Evolutionary conservation across 2,329 filamentous ascomycete genomes (phyloP).

Genomic region (Fusarium brachygibbosum): DNA sequence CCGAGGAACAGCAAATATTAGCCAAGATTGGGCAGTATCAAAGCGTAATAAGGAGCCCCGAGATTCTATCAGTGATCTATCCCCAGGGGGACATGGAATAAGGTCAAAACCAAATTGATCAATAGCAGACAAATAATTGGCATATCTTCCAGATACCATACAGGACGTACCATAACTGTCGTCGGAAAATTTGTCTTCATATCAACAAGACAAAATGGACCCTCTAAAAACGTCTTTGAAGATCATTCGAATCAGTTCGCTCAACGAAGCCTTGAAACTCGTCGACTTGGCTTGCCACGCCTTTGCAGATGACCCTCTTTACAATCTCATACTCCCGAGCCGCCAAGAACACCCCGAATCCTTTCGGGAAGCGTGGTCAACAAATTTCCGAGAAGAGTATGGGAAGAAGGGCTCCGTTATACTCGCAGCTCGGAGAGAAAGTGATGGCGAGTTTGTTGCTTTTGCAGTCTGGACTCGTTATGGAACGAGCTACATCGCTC

Average conservation of each 20-base stretch:
- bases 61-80: no score
- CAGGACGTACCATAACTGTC: no score
- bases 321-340: constrained; percentile 10
- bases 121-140: no score
- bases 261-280: constrained; percentile 14
- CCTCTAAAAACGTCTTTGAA: neutral
- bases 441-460: constrained; percentile 6
- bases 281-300: constrained; percentile 9
- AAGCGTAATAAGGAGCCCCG: no score
- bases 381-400: constrained; percentile 17
- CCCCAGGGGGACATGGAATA: no score
- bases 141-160: neutral
- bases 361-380: constrained; percentile 18
- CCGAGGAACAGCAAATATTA: no score
- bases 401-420: constrained; percentile 12
- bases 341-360: constrained; percentile 19
- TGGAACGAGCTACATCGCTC: constrained; percentile 28
- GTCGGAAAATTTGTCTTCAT: no score
- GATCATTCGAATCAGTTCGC: constrained; percentile 9
- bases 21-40: no score
- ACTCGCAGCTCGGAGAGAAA: neutral
- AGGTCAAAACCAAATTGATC: no score
- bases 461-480: constrained; percentile 30
- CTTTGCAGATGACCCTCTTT: constrained; percentile 22
- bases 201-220: neutral